These are phyloP conservation scores for Podaxis sp. DNA, from an alignment of 768 basidiomycete genomes.

Conservation along the genomic window DNA sequence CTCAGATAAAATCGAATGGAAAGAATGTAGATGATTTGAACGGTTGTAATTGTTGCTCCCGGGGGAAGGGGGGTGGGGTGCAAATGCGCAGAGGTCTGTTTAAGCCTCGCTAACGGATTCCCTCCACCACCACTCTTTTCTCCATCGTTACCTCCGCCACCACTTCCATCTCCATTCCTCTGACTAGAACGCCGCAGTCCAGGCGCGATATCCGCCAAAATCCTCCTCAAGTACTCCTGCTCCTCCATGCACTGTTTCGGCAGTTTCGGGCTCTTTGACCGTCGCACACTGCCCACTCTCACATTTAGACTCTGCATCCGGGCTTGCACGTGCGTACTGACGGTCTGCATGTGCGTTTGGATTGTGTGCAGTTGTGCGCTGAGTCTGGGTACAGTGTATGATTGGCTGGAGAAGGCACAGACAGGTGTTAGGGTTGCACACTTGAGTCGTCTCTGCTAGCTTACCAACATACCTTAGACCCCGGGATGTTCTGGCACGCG, in stretches of 20 bases:
- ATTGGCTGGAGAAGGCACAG: background rate
- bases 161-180: background rate
- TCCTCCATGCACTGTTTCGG: conserved; percentile 60
- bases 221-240: conserved; percentile 62
- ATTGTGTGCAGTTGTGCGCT: conserved; percentile 3
- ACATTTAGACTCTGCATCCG: background rate
- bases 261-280: conserved; percentile 45
- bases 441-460: too few relatives aligned
- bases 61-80: too few relatives aligned
- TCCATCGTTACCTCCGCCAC: conserved; percentile 25
- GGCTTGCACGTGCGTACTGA: conserved; percentile 19
- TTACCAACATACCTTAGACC: too few relatives aligned
- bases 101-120: conserved; percentile 14
- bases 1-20: background rate
- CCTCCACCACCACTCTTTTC: conserved; percentile 20
- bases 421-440: background rate
- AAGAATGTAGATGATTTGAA: background rate
- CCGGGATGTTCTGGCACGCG: too few relatives aligned
- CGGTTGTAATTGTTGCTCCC: background rate
- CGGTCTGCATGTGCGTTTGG: conserved; percentile 11
- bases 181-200: conserved; percentile 31
- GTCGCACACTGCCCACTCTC: conserved; percentile 20
- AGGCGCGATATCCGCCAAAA: conserved; percentile 63
- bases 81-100: conserved; percentile 20
- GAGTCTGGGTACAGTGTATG: conserved; percentile 2